These are phyloP conservation scores for Raddia guianensis DNA, from an alignment of 176 grass and related monocot species.

Conservation along the genomic window DNA sequence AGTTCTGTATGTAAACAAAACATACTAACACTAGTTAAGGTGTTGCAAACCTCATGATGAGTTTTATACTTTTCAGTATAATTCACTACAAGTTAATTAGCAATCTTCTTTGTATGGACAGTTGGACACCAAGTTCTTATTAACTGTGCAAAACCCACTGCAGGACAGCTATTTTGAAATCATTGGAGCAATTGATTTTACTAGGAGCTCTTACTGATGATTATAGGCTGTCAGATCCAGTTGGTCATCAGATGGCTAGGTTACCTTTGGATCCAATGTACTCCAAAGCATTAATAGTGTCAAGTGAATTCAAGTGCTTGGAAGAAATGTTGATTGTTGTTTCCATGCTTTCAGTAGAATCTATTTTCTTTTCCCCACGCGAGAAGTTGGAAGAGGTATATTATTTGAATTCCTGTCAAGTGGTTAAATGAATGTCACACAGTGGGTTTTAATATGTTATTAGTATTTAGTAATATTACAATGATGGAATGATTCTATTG, in stretches of 20 bases:
- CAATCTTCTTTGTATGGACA: slow-evolving; percentile 9
- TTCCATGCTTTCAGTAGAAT: slow-evolving; percentile 97
- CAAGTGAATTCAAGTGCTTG: slow-evolving; percentile 81
- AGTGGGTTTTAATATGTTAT: background rate
- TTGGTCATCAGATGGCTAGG: slow-evolving; percentile 86
- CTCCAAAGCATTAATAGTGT: slow-evolving; percentile 85
- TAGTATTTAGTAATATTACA: background rate
- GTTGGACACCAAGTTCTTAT: background rate
- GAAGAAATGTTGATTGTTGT: slow-evolving; percentile 99
- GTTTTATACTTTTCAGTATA: slow-evolving; percentile 8
- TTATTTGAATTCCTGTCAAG: background rate
- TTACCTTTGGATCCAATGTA: slow-evolving; percentile 96
- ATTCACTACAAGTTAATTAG: background rate
- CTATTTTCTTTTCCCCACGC: slow-evolving; percentile 83
- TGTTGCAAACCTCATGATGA: background rate
- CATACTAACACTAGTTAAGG: background rate
- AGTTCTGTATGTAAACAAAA: slow-evolving; percentile 13
- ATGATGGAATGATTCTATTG: background rate
- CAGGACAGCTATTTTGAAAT: slow-evolving; percentile 93
- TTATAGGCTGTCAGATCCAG: slow-evolving; percentile 83
- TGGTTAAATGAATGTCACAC: background rate
- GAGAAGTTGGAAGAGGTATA: slow-evolving; percentile 95
- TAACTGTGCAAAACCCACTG: slow-evolving; percentile 34
- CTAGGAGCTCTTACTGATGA: slow-evolving; percentile 82
- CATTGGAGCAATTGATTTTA: slow-evolving; percentile 84